Base-by-base conservation (phyloP, 2,329 filamentous ascomycete species). In the Ascochyta rabiei region DNA sequence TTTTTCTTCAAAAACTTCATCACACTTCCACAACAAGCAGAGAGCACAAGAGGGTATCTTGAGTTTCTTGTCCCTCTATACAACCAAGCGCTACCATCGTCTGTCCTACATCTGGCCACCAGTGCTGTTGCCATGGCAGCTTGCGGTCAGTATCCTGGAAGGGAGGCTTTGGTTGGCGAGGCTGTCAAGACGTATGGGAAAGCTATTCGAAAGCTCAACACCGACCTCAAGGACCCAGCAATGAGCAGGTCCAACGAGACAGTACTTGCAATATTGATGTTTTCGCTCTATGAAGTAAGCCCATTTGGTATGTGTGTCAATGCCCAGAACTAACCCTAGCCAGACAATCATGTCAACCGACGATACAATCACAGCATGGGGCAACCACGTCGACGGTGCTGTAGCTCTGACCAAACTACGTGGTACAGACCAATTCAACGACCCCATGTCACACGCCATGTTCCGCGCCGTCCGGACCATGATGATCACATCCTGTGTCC, bases 1-100 rank as follows among this genome's bases (percentile, higher is more conserved):
- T 77, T 77, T 65, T 77, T 77, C 62, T 76, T 77, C 62, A 70
- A 69, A 13, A 77, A 77, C 48, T 76, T 76, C 54, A 71, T 77
- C 48, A 61, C 71, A 10, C 59, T 75, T 18, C 75, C 74, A 4
- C 71, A 71, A 48, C 67, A 75, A 59, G 67, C 69, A 5, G 75
- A 76, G 43, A 72, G 64, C 24, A 71, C 71, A 59, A 61, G 74
- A 57, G 74, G 75, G 8, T 77, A 69, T 44, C 65, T 77, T 6
- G 73, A 77, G 46, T 66, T 75, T 26, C 60, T 77, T 0, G 64
- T 74, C 2, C 74, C 74, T 10, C 59, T 76, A 9, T 77, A 77
- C 54, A 75, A 74, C 31, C 59, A 62, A 42, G 63, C 72, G 2
- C 59, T 61, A 19, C 57, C 72, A 0, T 69, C 66, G 9, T 77